A percentile compares a stretch with the other conserved stretches of the same genome.
Conservation (phyloP, 768 basidiomycete genomes). For the Pulveroboletus sp. region DNA sequence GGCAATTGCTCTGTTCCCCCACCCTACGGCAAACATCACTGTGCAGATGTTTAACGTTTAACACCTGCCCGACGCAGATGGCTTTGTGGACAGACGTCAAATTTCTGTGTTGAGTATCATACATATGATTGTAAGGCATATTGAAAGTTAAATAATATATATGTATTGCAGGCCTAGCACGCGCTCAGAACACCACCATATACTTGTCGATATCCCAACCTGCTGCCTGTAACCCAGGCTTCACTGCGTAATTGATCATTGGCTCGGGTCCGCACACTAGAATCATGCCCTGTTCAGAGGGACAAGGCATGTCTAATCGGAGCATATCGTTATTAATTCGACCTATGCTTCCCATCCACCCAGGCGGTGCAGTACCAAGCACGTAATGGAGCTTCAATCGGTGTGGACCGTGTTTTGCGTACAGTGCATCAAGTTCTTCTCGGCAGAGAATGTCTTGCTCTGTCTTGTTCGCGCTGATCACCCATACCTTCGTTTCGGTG, state of each 20-base stretch:
- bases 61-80: too few relatives aligned
- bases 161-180: too few relatives aligned
- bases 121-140: too few relatives aligned
- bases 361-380: slow-evolving; percentile 32
- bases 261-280: slow-evolving; percentile 51
- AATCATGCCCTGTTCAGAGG: slow-evolving; percentile 38
- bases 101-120: too few relatives aligned
- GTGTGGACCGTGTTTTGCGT: slow-evolving; percentile 19
- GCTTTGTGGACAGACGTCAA: too few relatives aligned
- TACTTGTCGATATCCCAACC: slow-evolving; percentile 37
- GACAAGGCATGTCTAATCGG: slow-evolving; percentile 37
- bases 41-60: too few relatives aligned
- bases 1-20: too few relatives aligned
- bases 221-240: slow-evolving; percentile 28
- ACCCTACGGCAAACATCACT: too few relatives aligned
- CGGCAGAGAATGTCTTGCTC: slow-evolving; percentile 51
- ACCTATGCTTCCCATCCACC: slow-evolving; percentile 42
- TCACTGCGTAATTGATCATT: slow-evolving; percentile 34
- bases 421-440: slow-evolving; percentile 45
- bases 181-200: slow-evolving; percentile 35
- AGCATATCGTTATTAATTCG: slow-evolving; percentile 41
- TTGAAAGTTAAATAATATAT: too few relatives aligned
- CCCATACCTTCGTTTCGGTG: slow-evolving; percentile 40
- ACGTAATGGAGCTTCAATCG: slow-evolving; percentile 45
- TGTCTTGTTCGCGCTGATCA: slow-evolving; percentile 47